phyloP scores from a whole-genome alignment of 2,329 filamentous ascomycete genomes.

The Colletotrichum tanaceti region DNA sequence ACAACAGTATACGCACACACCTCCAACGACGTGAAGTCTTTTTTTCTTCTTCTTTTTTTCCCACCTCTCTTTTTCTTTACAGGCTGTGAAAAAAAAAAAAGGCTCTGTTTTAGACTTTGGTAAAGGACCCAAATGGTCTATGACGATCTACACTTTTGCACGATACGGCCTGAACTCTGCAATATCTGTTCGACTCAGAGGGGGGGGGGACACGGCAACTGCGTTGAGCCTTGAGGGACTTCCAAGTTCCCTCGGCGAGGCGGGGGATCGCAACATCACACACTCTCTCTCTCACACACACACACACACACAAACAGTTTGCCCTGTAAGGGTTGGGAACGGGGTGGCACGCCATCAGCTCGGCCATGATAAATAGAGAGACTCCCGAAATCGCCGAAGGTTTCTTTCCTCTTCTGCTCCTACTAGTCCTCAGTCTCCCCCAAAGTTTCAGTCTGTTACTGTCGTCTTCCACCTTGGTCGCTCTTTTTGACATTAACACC shows the following conservation, averaged over 20 bases:
- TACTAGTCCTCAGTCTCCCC: no score
- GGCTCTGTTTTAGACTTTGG: neutral
- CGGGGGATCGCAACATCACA: neutral
- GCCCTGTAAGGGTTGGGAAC: no score
- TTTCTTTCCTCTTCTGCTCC: no score
- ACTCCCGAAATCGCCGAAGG: no score
- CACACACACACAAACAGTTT: no score
- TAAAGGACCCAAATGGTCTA: neutral
- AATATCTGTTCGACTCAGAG: neutral
- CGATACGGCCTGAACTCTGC: neutral
- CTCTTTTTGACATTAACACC: neutral
- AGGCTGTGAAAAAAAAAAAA: no score
- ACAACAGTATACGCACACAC: no score
- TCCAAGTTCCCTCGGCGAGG: no score
- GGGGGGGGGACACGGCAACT: neutral
- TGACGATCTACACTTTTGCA: neutral
- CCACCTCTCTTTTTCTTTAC: no score
- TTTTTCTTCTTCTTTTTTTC: no score
- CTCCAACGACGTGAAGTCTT: no score
- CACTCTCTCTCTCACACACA: no score
- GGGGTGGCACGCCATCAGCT: neutral
- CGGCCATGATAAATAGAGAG: neutral
- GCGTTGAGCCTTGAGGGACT: neutral
- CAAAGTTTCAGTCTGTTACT: neutral
- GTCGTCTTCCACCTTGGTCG: neutral